phyloP scores from a whole-genome alignment of 345 rosid genomes.

The Cardamine resedifolia region DNA sequence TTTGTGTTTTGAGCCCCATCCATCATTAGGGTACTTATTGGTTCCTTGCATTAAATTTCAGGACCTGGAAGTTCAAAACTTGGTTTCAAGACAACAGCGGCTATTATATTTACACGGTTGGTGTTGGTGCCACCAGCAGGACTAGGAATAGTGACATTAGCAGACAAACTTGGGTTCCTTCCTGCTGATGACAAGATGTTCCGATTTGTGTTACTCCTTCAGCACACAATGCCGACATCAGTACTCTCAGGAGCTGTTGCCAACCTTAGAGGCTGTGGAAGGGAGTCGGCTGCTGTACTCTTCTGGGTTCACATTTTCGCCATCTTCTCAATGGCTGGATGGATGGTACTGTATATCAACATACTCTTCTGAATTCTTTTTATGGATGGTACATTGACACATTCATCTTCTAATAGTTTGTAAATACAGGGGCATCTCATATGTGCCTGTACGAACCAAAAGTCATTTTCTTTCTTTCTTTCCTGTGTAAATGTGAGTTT shows the following conservation, averaged over 20 bases:
- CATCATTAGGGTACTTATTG: background rate
- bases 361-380: slow-evolving; percentile 56
- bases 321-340: slow-evolving; percentile 86
- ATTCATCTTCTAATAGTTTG: slow-evolving; percentile 14
- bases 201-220: slow-evolving; percentile 84
- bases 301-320: slow-evolving; percentile 99
- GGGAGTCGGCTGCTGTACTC: slow-evolving; percentile 91
- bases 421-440: slow-evolving; percentile 27
- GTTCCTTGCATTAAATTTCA: slow-evolving; percentile 38
- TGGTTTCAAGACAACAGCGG: slow-evolving; percentile 83
- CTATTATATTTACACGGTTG: slow-evolving; percentile 78
- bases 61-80: slow-evolving; percentile 98
- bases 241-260: slow-evolving; percentile 98
- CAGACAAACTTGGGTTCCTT: slow-evolving; percentile 97
- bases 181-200: slow-evolving; percentile 95
- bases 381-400: too few species aligned
- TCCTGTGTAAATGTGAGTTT: slow-evolving; percentile 26
- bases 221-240: slow-evolving; percentile 98
- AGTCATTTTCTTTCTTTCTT: background rate
- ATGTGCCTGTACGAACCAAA: slow-evolving; percentile 24
- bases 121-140: slow-evolving; percentile 88
- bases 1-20: background rate
- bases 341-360: slow-evolving; percentile 86
- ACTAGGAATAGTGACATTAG: slow-evolving; percentile 86
- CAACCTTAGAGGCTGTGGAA: slow-evolving; percentile 91